Percentiles rank a stretch among this genome's conserved stretches.
Conservation (phyloP, 2,329 filamentous ascomycete genomes). For the Paecilomyces variotii region DNA sequence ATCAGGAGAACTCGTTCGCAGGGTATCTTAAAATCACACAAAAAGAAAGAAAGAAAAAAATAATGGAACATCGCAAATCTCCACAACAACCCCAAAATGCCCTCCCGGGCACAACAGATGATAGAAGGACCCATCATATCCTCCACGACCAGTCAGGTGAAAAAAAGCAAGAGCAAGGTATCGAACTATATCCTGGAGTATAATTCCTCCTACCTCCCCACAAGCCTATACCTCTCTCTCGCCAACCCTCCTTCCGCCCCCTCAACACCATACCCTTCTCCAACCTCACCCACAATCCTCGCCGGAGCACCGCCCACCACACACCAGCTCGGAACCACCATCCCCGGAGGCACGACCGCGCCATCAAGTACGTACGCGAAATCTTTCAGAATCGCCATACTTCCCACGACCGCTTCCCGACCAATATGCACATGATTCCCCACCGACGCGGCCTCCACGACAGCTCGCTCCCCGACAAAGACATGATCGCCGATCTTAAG, state of each 20-base stretch:
- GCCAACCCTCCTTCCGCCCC: constrained; percentile 37
- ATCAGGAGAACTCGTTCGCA: not conserved
- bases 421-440: constrained; percentile 84
- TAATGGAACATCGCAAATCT: not conserved
- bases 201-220: constrained; percentile 18
- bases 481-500: constrained; percentile 93
- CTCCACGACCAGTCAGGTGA: not conserved
- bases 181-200: not conserved
- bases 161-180: not conserved
- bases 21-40: not conserved
- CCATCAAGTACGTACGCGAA: constrained; percentile 82
- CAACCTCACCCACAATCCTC: constrained; percentile 69
- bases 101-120: no score
- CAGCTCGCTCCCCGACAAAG: constrained; percentile 67
- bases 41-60: not conserved
- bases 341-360: constrained; percentile 73
- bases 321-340: constrained; percentile 87
- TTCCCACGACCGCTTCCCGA: constrained; percentile 65
- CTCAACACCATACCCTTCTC: constrained; percentile 41
- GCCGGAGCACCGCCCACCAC: constrained; percentile 81
- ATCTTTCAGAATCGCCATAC: constrained; percentile 89
- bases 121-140: not conserved
- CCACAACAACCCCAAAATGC: not conserved
- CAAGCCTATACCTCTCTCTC: constrained; percentile 33
- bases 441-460: constrained; percentile 76